phyloP scores from a whole-genome alignment of 148 eudicot species.

The Silene latifolia region DNA sequence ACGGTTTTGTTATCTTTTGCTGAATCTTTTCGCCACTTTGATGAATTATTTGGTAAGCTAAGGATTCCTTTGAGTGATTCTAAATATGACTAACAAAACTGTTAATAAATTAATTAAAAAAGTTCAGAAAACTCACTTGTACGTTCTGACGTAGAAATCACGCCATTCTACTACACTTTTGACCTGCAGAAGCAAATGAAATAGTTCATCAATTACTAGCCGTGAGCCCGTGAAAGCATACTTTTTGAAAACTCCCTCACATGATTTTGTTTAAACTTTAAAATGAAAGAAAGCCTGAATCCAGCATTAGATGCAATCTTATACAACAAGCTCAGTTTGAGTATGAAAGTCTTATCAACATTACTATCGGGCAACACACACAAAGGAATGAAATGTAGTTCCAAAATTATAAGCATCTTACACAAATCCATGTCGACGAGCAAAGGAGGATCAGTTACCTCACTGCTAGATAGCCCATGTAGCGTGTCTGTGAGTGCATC shows the following conservation, averaged over 20 bases:
- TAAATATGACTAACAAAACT: neutral
- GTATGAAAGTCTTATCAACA: neutral
- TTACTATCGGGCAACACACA: neutral
- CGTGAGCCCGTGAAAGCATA: neutral
- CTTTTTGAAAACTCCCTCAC: neutral
- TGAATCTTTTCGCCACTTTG: neutral
- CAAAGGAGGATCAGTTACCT: conserved; percentile 41
- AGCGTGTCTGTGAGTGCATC: conserved; percentile 84
- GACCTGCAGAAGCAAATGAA: conserved; percentile 44
- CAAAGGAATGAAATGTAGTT: neutral
- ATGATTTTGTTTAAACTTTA: neutral
- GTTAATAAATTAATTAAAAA: neutral
- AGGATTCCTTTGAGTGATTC: neutral
- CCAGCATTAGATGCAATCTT: neutral
- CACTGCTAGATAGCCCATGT: conserved; percentile 67
- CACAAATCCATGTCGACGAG: neutral
- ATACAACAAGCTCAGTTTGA: neutral
- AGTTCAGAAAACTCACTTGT: conserved; percentile 46
- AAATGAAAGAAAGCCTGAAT: neutral
- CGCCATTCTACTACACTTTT: conserved; percentile 94
- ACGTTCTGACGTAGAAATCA: conserved; percentile 68
- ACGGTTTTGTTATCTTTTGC: neutral
- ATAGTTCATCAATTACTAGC: conserved; percentile 6
- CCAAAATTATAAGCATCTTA: neutral
- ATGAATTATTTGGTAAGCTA: neutral